phyloP scores from a whole-genome alignment of 2,329 filamentous ascomycete genomes.

The Apiospora saccharicola region DNA sequence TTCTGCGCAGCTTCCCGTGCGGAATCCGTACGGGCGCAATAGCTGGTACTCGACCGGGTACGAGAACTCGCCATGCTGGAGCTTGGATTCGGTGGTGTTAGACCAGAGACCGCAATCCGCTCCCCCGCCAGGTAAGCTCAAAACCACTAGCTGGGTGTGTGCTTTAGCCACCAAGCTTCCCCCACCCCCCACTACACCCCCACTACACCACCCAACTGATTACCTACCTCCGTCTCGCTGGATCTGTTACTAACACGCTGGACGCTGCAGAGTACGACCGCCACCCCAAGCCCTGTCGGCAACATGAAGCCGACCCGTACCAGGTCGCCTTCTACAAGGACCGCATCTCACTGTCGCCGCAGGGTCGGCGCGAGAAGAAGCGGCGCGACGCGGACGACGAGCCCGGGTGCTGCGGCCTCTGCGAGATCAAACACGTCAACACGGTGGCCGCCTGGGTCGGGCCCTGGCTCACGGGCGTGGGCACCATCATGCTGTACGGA shows the following conservation, averaged over 20 bases:
- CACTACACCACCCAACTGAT: too few species aligned
- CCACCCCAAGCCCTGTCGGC: not conserved
- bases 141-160: not conserved
- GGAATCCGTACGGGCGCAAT: not conserved
- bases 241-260: not conserved
- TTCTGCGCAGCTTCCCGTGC: not conserved
- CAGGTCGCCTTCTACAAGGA: slow-evolving; percentile 10
- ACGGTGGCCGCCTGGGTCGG: slow-evolving; percentile 7
- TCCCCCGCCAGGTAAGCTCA: not conserved
- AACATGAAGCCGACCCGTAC: not conserved
- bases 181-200: not conserved
- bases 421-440: slow-evolving; percentile 1
- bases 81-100: not conserved
- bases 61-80: slow-evolving; percentile 9
- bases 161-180: not conserved
- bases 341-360: slow-evolving; percentile 1
- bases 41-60: slow-evolving; percentile 14
- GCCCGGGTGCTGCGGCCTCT: slow-evolving; percentile 14
- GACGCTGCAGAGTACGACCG: not conserved
- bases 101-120: not conserved
- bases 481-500: slow-evolving; percentile 17
- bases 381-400: not conserved
- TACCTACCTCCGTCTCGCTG: not conserved
- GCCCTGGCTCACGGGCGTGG: slow-evolving; percentile 8
- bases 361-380: not conserved